A percentile compares a stretch with the other conserved stretches of the same genome.
These are phyloP conservation scores for Hypholoma fasciculare DNA, from an alignment of 768 basidiomycete genomes.

Conservation along the genomic window DNA sequence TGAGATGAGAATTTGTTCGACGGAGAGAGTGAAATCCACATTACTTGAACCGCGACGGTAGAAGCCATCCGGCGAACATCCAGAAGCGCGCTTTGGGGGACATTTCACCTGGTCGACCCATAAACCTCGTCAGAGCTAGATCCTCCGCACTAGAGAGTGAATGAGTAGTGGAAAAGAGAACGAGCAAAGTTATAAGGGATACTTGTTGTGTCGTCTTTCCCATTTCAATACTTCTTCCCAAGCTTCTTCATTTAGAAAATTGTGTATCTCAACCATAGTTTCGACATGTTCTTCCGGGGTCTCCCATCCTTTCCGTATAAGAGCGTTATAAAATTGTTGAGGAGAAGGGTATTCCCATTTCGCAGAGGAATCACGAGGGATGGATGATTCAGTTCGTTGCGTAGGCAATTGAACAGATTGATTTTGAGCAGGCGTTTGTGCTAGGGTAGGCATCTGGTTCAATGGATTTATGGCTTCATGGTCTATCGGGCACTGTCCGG, in stretches of 20 bases:
- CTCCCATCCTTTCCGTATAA: slow-evolving; percentile 96
- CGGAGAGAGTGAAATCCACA: slow-evolving; percentile 17
- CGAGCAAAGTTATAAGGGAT: slow-evolving; percentile 11
- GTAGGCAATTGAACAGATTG: slow-evolving; percentile 68
- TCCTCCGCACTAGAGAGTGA: slow-evolving; percentile 52
- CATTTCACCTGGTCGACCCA: slow-evolving; percentile 87
- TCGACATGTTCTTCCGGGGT: slow-evolving; percentile 96
- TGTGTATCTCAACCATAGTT: slow-evolving; percentile 98
- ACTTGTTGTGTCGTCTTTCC: slow-evolving; percentile 76
- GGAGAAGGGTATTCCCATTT: slow-evolving; percentile 97
- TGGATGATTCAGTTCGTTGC: slow-evolving; percentile 77
- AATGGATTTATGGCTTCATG: slow-evolving; percentile 61
- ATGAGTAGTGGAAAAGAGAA: slow-evolving; percentile 1
- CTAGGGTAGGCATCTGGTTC: slow-evolving; percentile 89
- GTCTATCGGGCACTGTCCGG: slow-evolving; percentile 64
- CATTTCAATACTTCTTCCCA: slow-evolving; percentile 94
- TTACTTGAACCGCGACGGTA: slow-evolving; percentile 90
- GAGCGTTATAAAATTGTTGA: slow-evolving; percentile 97
- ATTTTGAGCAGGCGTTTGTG: slow-evolving; percentile 62
- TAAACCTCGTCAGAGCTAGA: slow-evolving; percentile 79
- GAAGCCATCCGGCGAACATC: slow-evolving; percentile 83
- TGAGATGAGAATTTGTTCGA: too few species aligned
- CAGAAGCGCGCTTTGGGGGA: slow-evolving; percentile 93
- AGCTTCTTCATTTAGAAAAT: slow-evolving; percentile 95
- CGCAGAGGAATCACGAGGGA: slow-evolving; percentile 62